These are phyloP conservation scores for Trichoderma semiorbis DNA, from an alignment of 2,329 filamentous ascomycete species.

Conservation along the genomic window DNA sequence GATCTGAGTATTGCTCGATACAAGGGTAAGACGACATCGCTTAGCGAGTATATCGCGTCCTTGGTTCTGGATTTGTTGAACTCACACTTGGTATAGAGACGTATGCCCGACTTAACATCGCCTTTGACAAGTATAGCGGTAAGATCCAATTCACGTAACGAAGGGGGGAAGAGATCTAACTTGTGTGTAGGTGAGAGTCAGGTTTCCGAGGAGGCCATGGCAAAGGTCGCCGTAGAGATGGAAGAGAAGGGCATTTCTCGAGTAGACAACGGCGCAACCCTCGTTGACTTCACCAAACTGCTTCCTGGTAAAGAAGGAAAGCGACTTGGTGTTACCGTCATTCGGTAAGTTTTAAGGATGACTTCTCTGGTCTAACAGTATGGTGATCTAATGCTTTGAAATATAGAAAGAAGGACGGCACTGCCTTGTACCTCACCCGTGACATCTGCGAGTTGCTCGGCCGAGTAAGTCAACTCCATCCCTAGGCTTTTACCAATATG, in stretches of 20 bases:
- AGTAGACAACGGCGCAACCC: conserved; percentile 67
- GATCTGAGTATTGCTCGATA: conserved; percentile 66
- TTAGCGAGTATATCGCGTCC: neutral
- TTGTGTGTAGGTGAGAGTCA: conserved; percentile 66
- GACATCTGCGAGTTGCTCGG: conserved; percentile 73
- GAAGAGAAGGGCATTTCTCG: conserved; percentile 62
- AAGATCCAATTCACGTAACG: neutral
- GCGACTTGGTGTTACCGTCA: conserved; percentile 65
- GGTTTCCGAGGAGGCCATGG: conserved; percentile 65
- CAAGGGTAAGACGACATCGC: conserved; percentile 33
- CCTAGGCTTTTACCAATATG: neutral
- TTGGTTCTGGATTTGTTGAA: neutral
- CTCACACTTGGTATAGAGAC: conserved; percentile 40
- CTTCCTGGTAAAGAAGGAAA: conserved; percentile 64
- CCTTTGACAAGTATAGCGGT: conserved; percentile 62
- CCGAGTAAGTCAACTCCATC: conserved; percentile 37
- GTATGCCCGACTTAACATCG: conserved; percentile 67
- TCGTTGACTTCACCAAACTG: conserved; percentile 69
- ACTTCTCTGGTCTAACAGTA: neutral
- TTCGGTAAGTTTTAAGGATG: conserved; percentile 42
- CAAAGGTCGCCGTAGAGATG: conserved; percentile 58
- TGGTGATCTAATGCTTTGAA: neutral
- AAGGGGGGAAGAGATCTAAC: neutral
- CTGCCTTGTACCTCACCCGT: conserved; percentile 72
- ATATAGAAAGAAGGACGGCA: conserved; percentile 62